phyloP scores from a whole-genome alignment of 2,329 filamentous ascomycete species.

The Fusarium papillatum region DNA sequence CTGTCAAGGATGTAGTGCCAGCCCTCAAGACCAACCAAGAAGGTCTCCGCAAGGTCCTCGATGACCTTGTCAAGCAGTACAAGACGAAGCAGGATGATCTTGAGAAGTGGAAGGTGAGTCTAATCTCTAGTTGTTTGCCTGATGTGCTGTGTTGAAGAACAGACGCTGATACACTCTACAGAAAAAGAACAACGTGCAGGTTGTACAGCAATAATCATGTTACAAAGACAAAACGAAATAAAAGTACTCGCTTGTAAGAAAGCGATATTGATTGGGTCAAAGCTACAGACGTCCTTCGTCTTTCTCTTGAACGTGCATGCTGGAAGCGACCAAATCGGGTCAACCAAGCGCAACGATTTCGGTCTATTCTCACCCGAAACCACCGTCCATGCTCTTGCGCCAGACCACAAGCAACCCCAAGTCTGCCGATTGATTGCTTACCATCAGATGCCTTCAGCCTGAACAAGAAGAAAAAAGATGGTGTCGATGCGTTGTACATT shows the following conservation, averaged over 20 bases:
- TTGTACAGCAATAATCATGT: constrained; percentile 77
- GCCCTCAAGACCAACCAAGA: constrained; percentile 94
- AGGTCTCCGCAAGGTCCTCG: constrained; percentile 92
- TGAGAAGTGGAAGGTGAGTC: constrained; percentile 94
- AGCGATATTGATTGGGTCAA: background rate
- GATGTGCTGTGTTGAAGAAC: background rate
- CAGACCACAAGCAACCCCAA: constrained; percentile 1
- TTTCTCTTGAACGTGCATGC: background rate
- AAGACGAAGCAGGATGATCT: constrained; percentile 94
- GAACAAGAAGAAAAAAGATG: constrained; percentile 38
- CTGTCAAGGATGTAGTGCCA: constrained; percentile 92
- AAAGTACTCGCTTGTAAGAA: constrained; percentile 14
- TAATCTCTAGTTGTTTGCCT: background rate
- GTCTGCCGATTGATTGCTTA: constrained; percentile 4
- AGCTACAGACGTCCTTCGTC: background rate
- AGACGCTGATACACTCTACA: constrained; percentile 50
- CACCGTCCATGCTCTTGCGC: background rate
- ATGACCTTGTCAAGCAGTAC: constrained; percentile 97
- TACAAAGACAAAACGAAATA: constrained; percentile 32
- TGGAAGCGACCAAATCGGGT: background rate
- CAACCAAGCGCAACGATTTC: background rate
- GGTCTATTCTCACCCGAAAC: background rate
- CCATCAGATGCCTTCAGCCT: constrained; percentile 20
- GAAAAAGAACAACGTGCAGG: constrained; percentile 93
- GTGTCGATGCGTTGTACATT: constrained; percentile 64